Evolutionary conservation across 2,329 filamentous ascomycete genomes (phyloP).

Genomic region (Neonectria hederae): DNA sequence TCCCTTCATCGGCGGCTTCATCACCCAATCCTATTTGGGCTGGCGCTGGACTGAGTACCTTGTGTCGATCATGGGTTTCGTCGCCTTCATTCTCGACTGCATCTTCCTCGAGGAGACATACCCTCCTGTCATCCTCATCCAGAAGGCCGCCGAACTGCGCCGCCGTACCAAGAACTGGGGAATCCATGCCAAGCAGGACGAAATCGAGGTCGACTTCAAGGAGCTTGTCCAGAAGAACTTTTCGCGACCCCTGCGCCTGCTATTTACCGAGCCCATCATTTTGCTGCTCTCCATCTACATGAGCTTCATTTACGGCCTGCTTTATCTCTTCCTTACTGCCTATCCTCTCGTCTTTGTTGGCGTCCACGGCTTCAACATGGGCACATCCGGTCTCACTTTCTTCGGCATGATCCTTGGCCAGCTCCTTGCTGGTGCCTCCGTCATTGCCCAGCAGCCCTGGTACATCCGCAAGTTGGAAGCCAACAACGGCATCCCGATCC

Average conservation of each 20-base stretch:
- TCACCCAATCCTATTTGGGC: constrained; percentile 67
- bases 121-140: constrained; percentile 70
- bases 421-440: constrained; percentile 70
- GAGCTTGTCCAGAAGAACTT: constrained; percentile 74
- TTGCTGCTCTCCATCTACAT: constrained; percentile 75
- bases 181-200: constrained; percentile 76
- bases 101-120: constrained; percentile 76
- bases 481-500: constrained; percentile 72
- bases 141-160: constrained; percentile 69
- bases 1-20: constrained; percentile 76
- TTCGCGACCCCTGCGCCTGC: constrained; percentile 70
- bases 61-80: constrained; percentile 68
- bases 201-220: constrained; percentile 72
- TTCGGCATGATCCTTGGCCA: constrained; percentile 85
- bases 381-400: constrained; percentile 80
- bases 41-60: constrained; percentile 81
- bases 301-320: constrained; percentile 78
- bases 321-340: constrained; percentile 87
- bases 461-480: constrained; percentile 75
- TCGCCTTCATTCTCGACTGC: constrained; percentile 67
- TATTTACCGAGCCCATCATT: constrained; percentile 76
- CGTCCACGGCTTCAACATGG: constrained; percentile 75
- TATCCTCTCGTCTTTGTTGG: constrained; percentile 83
- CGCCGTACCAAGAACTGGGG: constrained; percentile 74
- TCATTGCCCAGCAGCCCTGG: constrained; percentile 70